Base-by-base conservation (phyloP, 148 eudicot species). In the Vaccinium vitisidaea region DNA sequence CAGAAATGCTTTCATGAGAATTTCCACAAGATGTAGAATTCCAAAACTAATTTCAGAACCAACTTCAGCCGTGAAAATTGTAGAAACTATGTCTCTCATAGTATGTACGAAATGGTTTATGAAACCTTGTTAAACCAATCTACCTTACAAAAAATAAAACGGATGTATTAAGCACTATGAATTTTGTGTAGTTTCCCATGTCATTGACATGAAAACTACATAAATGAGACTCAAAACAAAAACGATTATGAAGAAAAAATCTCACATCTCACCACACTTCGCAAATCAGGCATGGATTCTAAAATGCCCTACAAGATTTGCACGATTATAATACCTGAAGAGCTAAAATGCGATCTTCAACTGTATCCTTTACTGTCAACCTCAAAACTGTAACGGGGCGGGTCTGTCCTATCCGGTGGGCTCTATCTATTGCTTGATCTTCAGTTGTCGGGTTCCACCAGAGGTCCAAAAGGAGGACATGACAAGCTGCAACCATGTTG, bases 371-470 rank as follows among this genome's bases (percentile, higher is more conserved):
- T 73, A 95, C 98, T 15, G 99, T 97, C 86, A 97, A 87, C 75
- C 98, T 94, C 80, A 90, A 91, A 79, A 97, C 99, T 49, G 93
- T 91, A 84, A 97, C 98, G 80, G 99, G 99, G 55, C 99, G 98
- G 53, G 95, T 95, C 87, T 97, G 99, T 55, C 99, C 99, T 82
- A 97, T 97, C 59, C 99, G 93, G 86, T 97, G 99, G 21, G 99
- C 98, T 84, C 99, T 89, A 87, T 97, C 99, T 69, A 97, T 93
- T 77, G 99, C 99, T 88, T 97, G 99, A 83, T 97, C 99, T 87
- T 97, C 99, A 56, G 98, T 95, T 5, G 99, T 97, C 77, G 99
- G 99, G 88, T 97, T 97, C 99, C 99, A 97, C 99, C 99, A 97
- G 25, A 94, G 95, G 85, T 97, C 99, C 89, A 97, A 88, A 75